phyloP scores from a whole-genome alignment of 2,329 filamentous ascomycete genomes.

The Didymella keratinophila region DNA sequence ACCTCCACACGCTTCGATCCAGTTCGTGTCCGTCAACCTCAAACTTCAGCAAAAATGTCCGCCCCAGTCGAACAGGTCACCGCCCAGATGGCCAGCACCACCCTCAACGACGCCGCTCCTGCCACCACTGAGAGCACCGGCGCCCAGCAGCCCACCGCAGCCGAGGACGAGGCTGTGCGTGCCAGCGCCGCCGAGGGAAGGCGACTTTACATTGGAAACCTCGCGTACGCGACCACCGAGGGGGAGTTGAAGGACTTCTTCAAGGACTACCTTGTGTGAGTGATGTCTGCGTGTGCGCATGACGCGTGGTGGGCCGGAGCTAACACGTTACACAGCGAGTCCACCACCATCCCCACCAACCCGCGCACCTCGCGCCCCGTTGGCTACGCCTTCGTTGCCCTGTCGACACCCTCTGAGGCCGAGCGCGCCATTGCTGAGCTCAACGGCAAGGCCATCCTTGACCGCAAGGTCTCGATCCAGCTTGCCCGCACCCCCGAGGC shows the following conservation, averaged over 20 bases:
- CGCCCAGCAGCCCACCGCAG: conserved; percentile 71
- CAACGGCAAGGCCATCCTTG: conserved; percentile 95
- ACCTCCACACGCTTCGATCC: conserved; percentile 42
- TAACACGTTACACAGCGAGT: conserved; percentile 72
- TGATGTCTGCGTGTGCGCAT: conserved; percentile 47
- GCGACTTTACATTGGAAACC: conserved; percentile 99
- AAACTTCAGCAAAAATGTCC: conserved; percentile 79
- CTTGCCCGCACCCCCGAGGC: conserved; percentile 96
- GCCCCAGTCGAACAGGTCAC: conserved; percentile 79
- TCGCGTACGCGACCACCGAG: conserved; percentile 99
- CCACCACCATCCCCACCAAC: conserved; percentile 98
- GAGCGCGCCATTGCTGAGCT: conserved; percentile 95
- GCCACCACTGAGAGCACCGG: conserved; percentile 57
- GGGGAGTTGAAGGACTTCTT: conserved; percentile 99
- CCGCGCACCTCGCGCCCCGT: conserved; percentile 98
- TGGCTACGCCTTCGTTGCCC: conserved; percentile 98
- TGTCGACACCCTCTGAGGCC: conserved; percentile 92
- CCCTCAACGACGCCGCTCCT: conserved; percentile 61
- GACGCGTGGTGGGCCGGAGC: conserved; percentile 19
- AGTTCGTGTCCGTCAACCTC: conserved; percentile 63
- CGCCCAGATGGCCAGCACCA: conserved; percentile 71
- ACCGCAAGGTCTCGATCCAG: conserved; percentile 99
- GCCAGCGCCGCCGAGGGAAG: conserved; percentile 98
- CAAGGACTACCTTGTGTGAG: conserved; percentile 99
- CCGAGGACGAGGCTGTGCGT: conserved; percentile 88